phyloP scores from a whole-genome alignment of 768 basidiomycete genomes.

The Rickenella mellea region DNA sequence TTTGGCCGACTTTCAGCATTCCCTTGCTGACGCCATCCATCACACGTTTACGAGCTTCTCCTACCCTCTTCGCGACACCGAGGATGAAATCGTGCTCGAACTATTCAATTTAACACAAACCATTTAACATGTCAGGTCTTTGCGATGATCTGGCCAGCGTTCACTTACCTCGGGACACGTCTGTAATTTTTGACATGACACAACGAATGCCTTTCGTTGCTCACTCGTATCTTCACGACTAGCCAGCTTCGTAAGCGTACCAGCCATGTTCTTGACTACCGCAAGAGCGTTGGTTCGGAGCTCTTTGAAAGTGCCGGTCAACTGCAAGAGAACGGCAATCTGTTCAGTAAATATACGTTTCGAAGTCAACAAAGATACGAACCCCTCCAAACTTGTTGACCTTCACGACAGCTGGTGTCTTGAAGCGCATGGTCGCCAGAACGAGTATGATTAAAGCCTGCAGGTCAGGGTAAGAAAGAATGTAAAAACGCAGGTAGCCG shows the following conservation, averaged over 20 bases:
- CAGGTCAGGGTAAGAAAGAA: conserved; percentile 3
- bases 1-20: too few species aligned
- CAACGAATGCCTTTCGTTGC: conserved; percentile 40
- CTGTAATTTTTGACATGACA: conserved; percentile 36
- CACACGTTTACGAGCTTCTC: conserved; percentile 63
- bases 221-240: conserved; percentile 47
- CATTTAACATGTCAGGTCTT: background rate
- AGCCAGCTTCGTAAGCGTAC: conserved; percentile 35
- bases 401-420: conserved; percentile 57
- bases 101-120: conserved; percentile 20
- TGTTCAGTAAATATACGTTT: background rate
- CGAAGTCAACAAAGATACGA: conserved; percentile 24
- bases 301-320: conserved; percentile 56
- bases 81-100: conserved; percentile 57
- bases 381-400: conserved; percentile 67
- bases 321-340: conserved; percentile 27
- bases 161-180: conserved; percentile 24
- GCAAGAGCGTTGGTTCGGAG: conserved; percentile 44
- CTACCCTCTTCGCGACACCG: conserved; percentile 51
- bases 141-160: background rate
- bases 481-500: background rate
- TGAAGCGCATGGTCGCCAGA: conserved; percentile 68
- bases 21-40: conserved; percentile 68
- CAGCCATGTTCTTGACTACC: conserved; percentile 50
- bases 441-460: conserved; percentile 67